Conservation (phyloP, 2,329 filamentous ascomycete genomes). For the Sclerotinia sclerotiorum region DNA sequence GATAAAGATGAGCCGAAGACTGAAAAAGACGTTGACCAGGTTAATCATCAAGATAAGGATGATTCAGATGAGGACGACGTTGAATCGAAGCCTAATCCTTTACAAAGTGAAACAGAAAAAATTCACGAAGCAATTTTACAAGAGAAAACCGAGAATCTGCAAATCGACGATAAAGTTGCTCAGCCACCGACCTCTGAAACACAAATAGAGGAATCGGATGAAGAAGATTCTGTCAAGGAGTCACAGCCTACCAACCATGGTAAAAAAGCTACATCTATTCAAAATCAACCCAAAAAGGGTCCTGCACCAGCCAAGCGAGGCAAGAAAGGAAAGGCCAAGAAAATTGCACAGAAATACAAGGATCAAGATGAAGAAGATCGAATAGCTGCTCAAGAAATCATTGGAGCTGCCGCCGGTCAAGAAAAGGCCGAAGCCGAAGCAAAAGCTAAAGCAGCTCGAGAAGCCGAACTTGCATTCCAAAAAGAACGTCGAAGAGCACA, state of each 20-base stretch:
- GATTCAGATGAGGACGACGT: conserved; percentile 38
- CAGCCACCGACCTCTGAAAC: conserved; percentile 30
- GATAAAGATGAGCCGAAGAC: conserved; percentile 33
- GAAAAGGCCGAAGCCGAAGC: conserved; percentile 69
- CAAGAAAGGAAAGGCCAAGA: conserved; percentile 81
- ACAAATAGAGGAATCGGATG: conserved; percentile 31
- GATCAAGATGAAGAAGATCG: conserved; percentile 95
- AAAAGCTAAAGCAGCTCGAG: conserved; percentile 64
- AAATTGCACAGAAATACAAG: conserved; percentile 84
- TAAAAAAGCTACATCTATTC: conserved; percentile 38
- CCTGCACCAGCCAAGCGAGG: conserved; percentile 60
- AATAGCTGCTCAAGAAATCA: conserved; percentile 75
- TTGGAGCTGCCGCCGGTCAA: conserved; percentile 71
- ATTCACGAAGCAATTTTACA: conserved; percentile 31
- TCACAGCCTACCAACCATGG: conserved; percentile 26
- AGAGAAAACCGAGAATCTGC: conserved; percentile 32
- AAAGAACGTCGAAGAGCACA: conserved; percentile 76
- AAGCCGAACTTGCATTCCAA: conserved; percentile 70
- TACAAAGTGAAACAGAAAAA: conserved; percentile 30
- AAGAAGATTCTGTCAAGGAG: conserved; percentile 25
- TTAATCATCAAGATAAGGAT: conserved; percentile 30
- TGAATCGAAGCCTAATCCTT: conserved; percentile 31
- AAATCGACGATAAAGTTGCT: conserved; percentile 21
- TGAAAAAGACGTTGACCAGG: conserved; percentile 24
- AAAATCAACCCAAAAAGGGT: conserved; percentile 45